Conservation (phyloP, 441 rosid genomes). For the Erodium chrysanthum region DNA sequence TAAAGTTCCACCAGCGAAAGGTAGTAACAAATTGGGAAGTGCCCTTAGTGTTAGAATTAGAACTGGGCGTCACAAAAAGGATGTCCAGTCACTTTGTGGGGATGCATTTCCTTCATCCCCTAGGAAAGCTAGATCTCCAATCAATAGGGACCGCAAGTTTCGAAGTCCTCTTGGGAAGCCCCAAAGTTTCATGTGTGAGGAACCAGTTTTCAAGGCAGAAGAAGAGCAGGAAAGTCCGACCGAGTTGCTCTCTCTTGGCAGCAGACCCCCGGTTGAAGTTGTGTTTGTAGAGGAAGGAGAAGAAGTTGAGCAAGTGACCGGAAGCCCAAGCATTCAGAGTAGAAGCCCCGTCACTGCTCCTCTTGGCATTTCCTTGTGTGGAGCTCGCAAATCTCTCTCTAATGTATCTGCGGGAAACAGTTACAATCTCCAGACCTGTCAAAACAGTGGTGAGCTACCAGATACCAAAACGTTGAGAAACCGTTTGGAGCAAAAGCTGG, state of each 20-base stretch:
- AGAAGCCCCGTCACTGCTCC: constrained; percentile 73
- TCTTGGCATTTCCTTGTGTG: constrained; percentile 47
- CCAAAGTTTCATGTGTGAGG: too few relatives aligned
- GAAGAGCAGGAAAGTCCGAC: constrained; percentile 36
- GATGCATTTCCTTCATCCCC: constrained; percentile 33
- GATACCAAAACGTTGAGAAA: constrained; percentile 50
- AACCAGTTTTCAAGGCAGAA: too few relatives aligned
- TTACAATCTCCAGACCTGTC: background rate
- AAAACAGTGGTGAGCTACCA: constrained; percentile 35
- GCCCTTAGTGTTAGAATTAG: constrained; percentile 13
- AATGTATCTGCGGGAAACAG: background rate
- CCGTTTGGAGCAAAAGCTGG: constrained; percentile 49
- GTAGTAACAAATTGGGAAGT: constrained; percentile 26
- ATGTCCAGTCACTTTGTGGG: constrained; percentile 23
- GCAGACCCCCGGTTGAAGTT: constrained; percentile 60
- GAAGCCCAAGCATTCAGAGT: constrained; percentile 60
- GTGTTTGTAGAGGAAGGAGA: constrained; percentile 87
- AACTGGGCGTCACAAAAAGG: constrained; percentile 14
- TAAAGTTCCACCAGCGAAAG: constrained; percentile 36
- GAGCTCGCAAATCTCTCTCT: constrained; percentile 22
- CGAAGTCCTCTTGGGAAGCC: constrained; percentile 41
- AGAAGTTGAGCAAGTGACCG: constrained; percentile 75
- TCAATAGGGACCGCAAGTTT: constrained; percentile 38
- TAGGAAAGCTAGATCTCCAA: constrained; percentile 48
- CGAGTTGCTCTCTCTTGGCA: constrained; percentile 64